Evolutionary conservation across 1,284 basidiomycete genomes (phyloP).

Genomic region (Termitomyces sp.): DNA sequence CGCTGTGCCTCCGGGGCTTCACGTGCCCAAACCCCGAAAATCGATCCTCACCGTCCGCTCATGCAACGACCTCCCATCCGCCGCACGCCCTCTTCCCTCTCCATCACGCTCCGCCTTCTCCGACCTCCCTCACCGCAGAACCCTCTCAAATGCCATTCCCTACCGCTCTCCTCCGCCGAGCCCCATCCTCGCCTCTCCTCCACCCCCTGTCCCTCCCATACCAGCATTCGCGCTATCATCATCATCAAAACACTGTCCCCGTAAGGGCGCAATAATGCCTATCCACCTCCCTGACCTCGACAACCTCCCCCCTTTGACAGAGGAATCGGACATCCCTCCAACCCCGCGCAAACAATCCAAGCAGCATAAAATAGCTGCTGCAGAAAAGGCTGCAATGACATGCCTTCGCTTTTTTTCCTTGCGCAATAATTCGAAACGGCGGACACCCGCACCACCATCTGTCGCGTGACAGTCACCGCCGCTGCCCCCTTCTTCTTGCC

Average conservation of each 20-base stretch:
- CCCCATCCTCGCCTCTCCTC: slow-evolving; percentile 26
- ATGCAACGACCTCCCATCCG: slow-evolving; percentile 20
- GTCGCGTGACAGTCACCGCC: neutral
- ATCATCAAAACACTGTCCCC: slow-evolving; percentile 25
- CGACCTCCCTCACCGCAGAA: slow-evolving; percentile 25
- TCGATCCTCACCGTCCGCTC: slow-evolving; percentile 20
- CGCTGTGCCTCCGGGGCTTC: slow-evolving; percentile 5
- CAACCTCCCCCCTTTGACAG: slow-evolving; percentile 18
- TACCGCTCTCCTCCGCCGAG: slow-evolving; percentile 32
- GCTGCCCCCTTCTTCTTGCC: too few species aligned
- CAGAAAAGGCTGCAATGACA: slow-evolving; percentile 27
- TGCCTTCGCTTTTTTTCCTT: slow-evolving; percentile 35
- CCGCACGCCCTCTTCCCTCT: slow-evolving; percentile 10
- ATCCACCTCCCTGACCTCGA: slow-evolving; percentile 2
- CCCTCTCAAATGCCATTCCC: slow-evolving; percentile 29
- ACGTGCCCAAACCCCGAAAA: neutral
- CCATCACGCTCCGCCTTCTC: slow-evolving; percentile 18
- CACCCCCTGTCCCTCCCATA: slow-evolving; percentile 36
- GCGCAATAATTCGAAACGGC: slow-evolving; percentile 24
- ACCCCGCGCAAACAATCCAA: slow-evolving; percentile 18
- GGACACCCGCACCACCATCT: neutral
- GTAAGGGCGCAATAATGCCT: slow-evolving; percentile 9
- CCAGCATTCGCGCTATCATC: slow-evolving; percentile 28
- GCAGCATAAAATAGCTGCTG: neutral
- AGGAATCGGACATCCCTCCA: neutral